Conservation (phyloP, 306 rosid species). For the Crataegus laevigata region DNA sequence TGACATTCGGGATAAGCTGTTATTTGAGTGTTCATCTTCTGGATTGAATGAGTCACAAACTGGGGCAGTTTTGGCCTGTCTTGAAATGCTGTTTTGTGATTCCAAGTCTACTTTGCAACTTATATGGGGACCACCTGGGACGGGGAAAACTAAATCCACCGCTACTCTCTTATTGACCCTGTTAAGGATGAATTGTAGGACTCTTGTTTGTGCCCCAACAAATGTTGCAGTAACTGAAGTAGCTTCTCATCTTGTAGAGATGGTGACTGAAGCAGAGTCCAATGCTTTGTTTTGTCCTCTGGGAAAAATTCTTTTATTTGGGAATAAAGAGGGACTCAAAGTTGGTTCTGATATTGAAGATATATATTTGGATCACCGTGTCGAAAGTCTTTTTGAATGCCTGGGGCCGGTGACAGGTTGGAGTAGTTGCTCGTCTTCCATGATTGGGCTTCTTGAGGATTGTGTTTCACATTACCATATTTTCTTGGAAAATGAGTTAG, state of each 20-base stretch:
- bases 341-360: too few relatives aligned
- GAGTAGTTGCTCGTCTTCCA: constrained; percentile 38
- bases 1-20: not conserved
- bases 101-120: constrained; percentile 39
- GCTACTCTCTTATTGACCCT: constrained; percentile 38
- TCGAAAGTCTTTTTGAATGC: constrained; percentile 33
- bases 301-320: too few relatives aligned
- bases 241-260: constrained; percentile 39
- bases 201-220: constrained; percentile 65
- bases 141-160: constrained; percentile 62
- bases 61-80: constrained; percentile 43
- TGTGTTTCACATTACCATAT: constrained; percentile 38
- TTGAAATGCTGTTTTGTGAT: constrained; percentile 22
- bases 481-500: constrained; percentile 29
- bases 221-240: constrained; percentile 64
- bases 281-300: too few relatives aligned
- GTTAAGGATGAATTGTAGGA: constrained; percentile 28
- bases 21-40: constrained; percentile 8
- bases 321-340: too few relatives aligned
- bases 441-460: constrained; percentile 46
- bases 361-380: not conserved
- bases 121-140: constrained; percentile 85
- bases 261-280: constrained; percentile 24
- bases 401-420: constrained; percentile 39
- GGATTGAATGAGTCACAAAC: constrained; percentile 46